phyloP scores from a whole-genome alignment of 768 basidiomycete species.

The Auricularia sp. region DNA sequence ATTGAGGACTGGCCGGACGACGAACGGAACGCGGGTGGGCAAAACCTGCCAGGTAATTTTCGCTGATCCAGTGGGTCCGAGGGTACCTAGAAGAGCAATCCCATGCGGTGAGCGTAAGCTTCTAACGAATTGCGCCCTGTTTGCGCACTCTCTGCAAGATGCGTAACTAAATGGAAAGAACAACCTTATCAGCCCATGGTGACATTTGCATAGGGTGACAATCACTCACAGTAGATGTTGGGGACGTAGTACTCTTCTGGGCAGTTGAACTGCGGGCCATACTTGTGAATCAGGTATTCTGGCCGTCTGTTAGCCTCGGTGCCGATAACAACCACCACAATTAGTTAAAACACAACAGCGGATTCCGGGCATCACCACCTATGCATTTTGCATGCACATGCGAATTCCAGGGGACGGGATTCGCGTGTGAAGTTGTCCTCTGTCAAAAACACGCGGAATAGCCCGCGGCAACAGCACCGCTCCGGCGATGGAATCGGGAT shows the following conservation, averaged over 20 bases:
- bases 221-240: constrained; percentile 11
- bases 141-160: constrained; percentile 17
- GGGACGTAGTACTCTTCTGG: constrained; percentile 8
- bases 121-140: constrained; percentile 5
- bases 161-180: constrained; percentile 8
- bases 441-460: too few species aligned
- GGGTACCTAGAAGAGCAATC: constrained; percentile 3
- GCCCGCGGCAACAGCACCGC: too few species aligned
- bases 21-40: neutral
- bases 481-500: too few species aligned
- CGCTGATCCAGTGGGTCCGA: constrained; percentile 4
- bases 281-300: constrained; percentile 37
- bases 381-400: too few species aligned
- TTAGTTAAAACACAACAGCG: too few species aligned
- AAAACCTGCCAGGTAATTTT: neutral
- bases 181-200: neutral
- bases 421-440: neutral
- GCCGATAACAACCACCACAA: too few species aligned
- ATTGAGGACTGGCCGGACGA: constrained; percentile 11
- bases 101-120: constrained; percentile 12
- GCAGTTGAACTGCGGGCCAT: constrained; percentile 15
- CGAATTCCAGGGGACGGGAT: neutral
- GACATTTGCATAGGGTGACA: neutral
- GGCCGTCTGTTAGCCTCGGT: neutral
- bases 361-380: too few species aligned